phyloP scores from a whole-genome alignment of 768 basidiomycete genomes.

The Antrodiella citrinella region DNA sequence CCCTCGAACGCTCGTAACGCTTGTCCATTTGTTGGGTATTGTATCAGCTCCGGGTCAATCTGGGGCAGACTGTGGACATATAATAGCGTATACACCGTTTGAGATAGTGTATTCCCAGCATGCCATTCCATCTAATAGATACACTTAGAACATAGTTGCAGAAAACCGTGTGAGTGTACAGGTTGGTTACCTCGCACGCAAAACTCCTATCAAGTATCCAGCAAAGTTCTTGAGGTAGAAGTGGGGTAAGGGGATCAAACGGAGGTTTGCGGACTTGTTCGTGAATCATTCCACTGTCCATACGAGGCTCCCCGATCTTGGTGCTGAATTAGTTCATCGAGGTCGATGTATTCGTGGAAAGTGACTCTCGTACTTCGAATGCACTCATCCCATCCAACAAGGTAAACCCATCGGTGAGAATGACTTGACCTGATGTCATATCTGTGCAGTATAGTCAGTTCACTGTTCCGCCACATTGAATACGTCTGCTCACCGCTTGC shows the following conservation, averaged over 20 bases:
- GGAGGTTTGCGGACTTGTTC: conserved; percentile 33
- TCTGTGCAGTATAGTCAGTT: conserved; percentile 26
- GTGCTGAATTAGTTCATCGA: not conserved
- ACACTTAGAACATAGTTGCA: no score
- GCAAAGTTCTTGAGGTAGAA: conserved; percentile 76
- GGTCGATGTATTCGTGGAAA: conserved; percentile 3
- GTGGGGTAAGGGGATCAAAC: conserved; percentile 56
- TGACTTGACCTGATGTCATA: conserved; percentile 52
- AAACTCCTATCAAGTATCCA: conserved; percentile 79
- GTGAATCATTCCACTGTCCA: conserved; percentile 68
- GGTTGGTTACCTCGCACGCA: conserved; percentile 61
- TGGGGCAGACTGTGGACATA: conserved; percentile 60
- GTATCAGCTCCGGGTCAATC: conserved; percentile 46
- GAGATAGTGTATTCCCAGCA: conserved; percentile 73
- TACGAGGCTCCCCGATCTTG: conserved; percentile 87
- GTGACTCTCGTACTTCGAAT: conserved; percentile 54
- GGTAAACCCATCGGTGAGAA: conserved; percentile 63
- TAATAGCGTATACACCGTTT: conserved; percentile 75
- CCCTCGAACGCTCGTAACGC: conserved; percentile 45
- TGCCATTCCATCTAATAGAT: conserved; percentile 86
- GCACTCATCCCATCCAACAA: conserved; percentile 92
- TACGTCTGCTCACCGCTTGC: conserved; percentile 40
- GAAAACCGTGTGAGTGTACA: conserved; percentile 4
- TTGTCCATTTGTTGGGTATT: conserved; percentile 24
- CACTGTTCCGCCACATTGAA: not conserved